Conservation (phyloP, 768 basidiomycete species). For the Sporobolomyces phaffii region DNA sequence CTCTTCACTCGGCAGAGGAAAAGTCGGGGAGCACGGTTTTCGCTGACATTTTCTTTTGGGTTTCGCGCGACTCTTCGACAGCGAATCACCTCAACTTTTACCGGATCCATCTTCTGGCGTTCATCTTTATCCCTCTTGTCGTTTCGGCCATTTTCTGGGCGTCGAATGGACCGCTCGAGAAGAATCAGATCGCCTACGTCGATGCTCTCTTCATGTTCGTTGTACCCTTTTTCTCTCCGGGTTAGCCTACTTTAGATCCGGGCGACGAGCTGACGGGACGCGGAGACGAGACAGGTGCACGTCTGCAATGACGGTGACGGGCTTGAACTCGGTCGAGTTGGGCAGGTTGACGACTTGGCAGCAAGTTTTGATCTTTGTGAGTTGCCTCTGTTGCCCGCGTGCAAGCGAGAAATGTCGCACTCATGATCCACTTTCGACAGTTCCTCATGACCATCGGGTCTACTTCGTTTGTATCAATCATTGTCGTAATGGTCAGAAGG, state of each 20-base stretch:
- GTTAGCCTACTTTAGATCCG: no score
- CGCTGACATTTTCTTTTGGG: not conserved
- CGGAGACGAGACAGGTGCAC: not conserved
- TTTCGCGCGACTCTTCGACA: not conserved
- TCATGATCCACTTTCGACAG: not conserved
- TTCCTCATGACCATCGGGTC: constrained; percentile 22
- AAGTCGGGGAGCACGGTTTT: no score
- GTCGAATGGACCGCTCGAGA: constrained; percentile 57
- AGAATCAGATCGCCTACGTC: constrained; percentile 63
- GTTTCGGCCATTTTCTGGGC: constrained; percentile 78
- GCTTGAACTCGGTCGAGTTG: constrained; percentile 43
- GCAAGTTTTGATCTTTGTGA: constrained; percentile 53
- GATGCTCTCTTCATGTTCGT: constrained; percentile 73
- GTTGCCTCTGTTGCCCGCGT: constrained; percentile 6
- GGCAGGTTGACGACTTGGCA: constrained; percentile 43
- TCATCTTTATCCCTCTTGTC: constrained; percentile 67
- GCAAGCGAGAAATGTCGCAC: not conserved
- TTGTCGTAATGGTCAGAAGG: constrained; percentile 73
- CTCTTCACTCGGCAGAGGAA: no score
- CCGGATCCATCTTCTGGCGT: constrained; percentile 48
- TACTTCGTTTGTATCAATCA: constrained; percentile 73
- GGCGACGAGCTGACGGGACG: no score
- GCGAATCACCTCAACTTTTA: constrained; percentile 58
- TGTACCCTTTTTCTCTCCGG: not conserved
- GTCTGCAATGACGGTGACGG: constrained; percentile 68